Evolutionary conservation across 306 rosid genomes (phyloP).

Genomic region (Begonia fuchsioides): DNA sequence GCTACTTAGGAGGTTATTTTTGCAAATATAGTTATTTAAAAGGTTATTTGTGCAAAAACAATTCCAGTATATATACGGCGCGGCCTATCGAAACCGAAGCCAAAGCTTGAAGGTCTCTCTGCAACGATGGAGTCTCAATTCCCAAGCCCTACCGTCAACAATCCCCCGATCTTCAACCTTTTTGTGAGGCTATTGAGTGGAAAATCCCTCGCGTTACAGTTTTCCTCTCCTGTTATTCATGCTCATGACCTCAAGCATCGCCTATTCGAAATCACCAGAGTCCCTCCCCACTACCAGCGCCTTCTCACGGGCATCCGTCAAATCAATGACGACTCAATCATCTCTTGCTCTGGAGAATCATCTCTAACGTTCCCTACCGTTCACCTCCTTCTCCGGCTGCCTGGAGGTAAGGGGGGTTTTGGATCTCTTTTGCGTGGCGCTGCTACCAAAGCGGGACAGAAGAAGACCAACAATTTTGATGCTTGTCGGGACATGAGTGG

Average conservation of each 20-base stretch:
- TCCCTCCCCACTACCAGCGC: constrained; percentile 58
- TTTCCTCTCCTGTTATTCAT: constrained; percentile 31
- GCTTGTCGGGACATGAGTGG: constrained; percentile 99
- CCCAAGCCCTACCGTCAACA: background rate
- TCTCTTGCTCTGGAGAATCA: constrained; percentile 26
- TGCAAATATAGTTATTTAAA: too few species aligned
- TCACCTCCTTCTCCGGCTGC: constrained; percentile 41
- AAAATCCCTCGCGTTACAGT: constrained; percentile 62
- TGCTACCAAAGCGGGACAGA: constrained; percentile 90
- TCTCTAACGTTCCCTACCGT: constrained; percentile 45
- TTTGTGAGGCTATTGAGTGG: constrained; percentile 70
- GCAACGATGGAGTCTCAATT: background rate
- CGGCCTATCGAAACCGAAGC: too few species aligned
- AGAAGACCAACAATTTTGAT: constrained; percentile 89
- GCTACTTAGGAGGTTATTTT: too few species aligned
- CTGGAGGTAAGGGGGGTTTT: constrained; percentile 94
- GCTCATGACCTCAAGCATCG: constrained; percentile 38
- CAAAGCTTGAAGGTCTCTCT: background rate
- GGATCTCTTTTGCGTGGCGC: constrained; percentile 91
- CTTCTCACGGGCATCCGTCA: constrained; percentile 53
- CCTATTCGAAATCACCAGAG: constrained; percentile 44
- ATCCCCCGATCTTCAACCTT: constrained; percentile 34
- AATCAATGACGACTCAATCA: constrained; percentile 24
- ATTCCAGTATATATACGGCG: too few species aligned
- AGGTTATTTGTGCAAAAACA: too few species aligned